These are phyloP conservation scores for Asterionellopsis glacialis DNA, from an alignment of 108 stramenopile genomes.

Conservation along the genomic window DNA sequence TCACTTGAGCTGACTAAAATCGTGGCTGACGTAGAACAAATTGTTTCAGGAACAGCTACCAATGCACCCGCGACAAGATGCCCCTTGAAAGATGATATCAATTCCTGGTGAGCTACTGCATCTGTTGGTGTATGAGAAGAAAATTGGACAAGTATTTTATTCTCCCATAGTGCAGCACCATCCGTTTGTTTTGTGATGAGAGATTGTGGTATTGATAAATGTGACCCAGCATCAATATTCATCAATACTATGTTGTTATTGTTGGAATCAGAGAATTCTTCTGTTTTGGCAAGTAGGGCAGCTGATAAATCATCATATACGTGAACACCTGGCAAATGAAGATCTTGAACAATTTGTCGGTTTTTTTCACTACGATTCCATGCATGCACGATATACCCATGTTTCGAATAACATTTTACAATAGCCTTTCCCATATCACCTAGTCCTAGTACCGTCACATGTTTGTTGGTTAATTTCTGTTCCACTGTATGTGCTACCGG, in stretches of 20 bases:
- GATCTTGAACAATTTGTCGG: not conserved
- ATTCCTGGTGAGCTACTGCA: not conserved
- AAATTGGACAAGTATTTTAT: not conserved
- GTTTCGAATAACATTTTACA: conserved; percentile 1
- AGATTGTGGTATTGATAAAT: too few relatives aligned
- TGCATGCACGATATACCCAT: not conserved
- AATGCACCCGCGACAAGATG: not conserved
- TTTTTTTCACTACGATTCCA: conserved; percentile 4
- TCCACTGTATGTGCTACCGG: too few relatives aligned
- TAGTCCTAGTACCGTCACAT: not conserved
- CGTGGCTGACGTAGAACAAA: not conserved
- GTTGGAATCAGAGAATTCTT: too few relatives aligned
- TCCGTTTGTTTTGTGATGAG: not conserved
- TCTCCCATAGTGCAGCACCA: not conserved
- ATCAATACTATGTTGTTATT: not conserved
- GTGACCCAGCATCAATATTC: not conserved
- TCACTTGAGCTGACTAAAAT: not conserved
- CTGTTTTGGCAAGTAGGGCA: too few relatives aligned
- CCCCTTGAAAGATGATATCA: not conserved
- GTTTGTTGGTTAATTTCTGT: not conserved
- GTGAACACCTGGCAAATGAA: not conserved
- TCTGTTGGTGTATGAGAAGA: not conserved
- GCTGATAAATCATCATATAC: not conserved
- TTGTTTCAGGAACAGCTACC: not conserved
- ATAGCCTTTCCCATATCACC: not conserved